Evolutionary conservation across 306 rosid genomes (phyloP), one percentile per base, ranked within the genome.

Genomic region (Ochetophila trinervis): DNA sequence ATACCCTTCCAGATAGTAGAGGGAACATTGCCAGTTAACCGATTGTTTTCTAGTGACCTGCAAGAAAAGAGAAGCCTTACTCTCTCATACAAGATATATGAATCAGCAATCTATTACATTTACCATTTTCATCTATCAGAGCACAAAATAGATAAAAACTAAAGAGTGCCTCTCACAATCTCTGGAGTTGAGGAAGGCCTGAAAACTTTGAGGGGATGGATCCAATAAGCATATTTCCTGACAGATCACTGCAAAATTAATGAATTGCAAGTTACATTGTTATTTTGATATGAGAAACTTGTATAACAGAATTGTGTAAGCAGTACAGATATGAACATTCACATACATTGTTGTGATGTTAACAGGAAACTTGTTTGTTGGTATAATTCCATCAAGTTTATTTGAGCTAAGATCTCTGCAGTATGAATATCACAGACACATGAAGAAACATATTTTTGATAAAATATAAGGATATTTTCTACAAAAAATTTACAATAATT

Each of bases 371-470:
- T 40, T 56, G 44, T 67, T 55, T 56, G 72, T 55, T 37, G 72
- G 72, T 56, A 67, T 44, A 19, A 11, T 55, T 67, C 64, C 72
- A 37, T 32, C 36, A 6, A 66, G 62, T 6, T 40, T 18, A 24
- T 66, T 66, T 16, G 61, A 66, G 23, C 72, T 57, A 27, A 67
- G 72, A 42, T 67, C 72, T 45, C 72, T 67, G 56, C n/a, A 15
- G 1, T 20, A 53, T 53, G 48, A 50, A 30, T 30, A 64, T 11
- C 1, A 24, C 15, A 1, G 27, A 10, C 10, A 60, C 18, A 23
- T 19, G 10, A 37, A 19, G 8, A 14, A 35, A 8, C n/a, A 3
- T 59, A 5, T 18, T 10, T 3, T 6, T 6, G 40, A 7, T n/a
- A 18, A n/a, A 0, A 51, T 4, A 2, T 7, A n/a, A 17, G n/a